Base-by-base conservation (phyloP, 345 rosid genomes). In the Eutrema yunnanense region DNA sequence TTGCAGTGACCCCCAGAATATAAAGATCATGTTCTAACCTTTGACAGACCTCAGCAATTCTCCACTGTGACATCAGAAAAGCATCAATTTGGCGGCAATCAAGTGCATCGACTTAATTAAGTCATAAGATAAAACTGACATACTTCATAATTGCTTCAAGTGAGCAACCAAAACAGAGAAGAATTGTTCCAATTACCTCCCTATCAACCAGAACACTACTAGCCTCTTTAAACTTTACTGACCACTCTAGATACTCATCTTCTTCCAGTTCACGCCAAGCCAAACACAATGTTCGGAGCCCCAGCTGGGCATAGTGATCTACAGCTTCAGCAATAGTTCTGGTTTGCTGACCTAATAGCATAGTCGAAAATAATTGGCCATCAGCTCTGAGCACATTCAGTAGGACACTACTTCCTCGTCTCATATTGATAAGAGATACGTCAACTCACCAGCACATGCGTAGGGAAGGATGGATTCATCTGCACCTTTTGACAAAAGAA, bases 21-120 rank as follows among this genome's bases (percentile, higher is more conserved):
- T 88, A 83, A 74, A 95, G 87, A 85, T 90, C 90, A 56, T 81
- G 88, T 65, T 95, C 99, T 79, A 88, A 73, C 78, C 79, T 84
- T 79, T 92, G 97, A 81, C 96, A 95, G 56, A 84, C 92, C 89
- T 95, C 99, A 49, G 97, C 99, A 49, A 95, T 79, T 84, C 86
- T 95, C 99, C 99, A 92, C 99, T 95, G 86, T 75, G 30, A 59
- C 51, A 72, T 30, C 40, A 51, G 52, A 84, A 72, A 73, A 65
- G 73, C 47, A 74, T 51, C 30, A 22, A 69, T 40, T 43, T 67
- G 66, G 66, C 79, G 71, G 62, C 30, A 69, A 75, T 72, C 69
- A 82, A 59, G 58, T 46, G 49, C 67, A 48, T 56, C 19, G 0
- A 71, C 73, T 40, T 33, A 73, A 8, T 62, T 57, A 62, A 11